Percentiles rank a stretch among this genome's conserved stretches.
Conservation (phyloP, 495 filamentous ascomycete species). For the Oidiodendron maius region DNA sequence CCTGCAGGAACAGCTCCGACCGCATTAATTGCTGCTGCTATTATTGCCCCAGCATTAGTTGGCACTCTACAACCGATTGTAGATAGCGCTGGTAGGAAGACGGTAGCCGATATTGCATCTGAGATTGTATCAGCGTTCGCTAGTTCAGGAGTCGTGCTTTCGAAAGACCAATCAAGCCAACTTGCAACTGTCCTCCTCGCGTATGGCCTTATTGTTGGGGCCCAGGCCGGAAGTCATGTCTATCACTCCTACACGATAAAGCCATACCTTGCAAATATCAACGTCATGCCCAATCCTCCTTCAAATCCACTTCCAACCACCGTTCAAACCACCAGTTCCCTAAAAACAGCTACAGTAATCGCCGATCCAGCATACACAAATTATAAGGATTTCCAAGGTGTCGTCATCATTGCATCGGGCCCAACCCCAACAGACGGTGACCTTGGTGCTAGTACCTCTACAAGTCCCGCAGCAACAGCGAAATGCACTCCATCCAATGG, state of each 20-base stretch:
- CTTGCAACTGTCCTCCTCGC: neutral
- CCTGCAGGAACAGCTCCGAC: conserved; percentile 1
- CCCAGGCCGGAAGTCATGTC: neutral
- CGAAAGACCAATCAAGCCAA: neutral
- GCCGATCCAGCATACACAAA: conserved; percentile 1
- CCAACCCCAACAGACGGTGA: conserved; percentile 3
- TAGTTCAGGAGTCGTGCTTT: neutral
- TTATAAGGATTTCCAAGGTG: neutral
- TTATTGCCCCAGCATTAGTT: conserved; percentile 5
- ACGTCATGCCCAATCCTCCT: neutral
- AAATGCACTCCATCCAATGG: neutral
- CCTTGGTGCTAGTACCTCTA: conserved; percentile 3
- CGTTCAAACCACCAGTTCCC: neutral
- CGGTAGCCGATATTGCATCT: neutral
- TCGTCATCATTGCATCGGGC: conserved; percentile 4
- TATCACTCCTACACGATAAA: conserved; percentile 1
- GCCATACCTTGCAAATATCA: conserved; percentile 4
- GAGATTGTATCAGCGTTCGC: conserved; percentile 4
- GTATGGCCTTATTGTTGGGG: neutral
- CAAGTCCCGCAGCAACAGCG: conserved; percentile 1
- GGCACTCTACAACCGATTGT: conserved; percentile 4
- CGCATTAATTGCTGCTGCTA: conserved; percentile 1
- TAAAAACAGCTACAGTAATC: conserved; percentile 1
- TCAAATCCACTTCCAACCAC: neutral
- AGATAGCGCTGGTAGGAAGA: conserved; percentile 2